These are phyloP conservation scores for Bertia moriformis DNA, from an alignment of 2,329 filamentous ascomycete species.

Conservation along the genomic window DNA sequence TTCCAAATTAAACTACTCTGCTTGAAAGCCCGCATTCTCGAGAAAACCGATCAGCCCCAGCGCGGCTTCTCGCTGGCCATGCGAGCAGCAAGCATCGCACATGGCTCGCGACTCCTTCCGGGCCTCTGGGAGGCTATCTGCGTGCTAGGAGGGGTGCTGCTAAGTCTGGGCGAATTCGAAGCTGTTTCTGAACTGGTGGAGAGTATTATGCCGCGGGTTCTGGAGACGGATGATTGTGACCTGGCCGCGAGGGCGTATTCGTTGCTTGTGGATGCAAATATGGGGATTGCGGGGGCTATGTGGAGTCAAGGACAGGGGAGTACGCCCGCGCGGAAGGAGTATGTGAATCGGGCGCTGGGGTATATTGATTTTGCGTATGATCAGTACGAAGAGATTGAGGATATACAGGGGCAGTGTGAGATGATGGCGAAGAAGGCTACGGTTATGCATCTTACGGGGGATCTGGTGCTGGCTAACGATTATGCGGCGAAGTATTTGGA, in stretches of 20 bases:
- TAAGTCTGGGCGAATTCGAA: slow-evolving; percentile 42
- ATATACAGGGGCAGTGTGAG: slow-evolving; percentile 43
- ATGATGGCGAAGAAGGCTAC: slow-evolving; percentile 53
- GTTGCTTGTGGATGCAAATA: slow-evolving; percentile 45
- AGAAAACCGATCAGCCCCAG: slow-evolving; percentile 41
- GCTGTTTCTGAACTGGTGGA: slow-evolving; percentile 40
- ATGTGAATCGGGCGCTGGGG: slow-evolving; percentile 29
- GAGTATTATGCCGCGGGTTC: slow-evolving; percentile 46
- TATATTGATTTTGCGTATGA: slow-evolving; percentile 31
- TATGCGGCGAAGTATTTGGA: slow-evolving; percentile 36
- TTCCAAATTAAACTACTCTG: slow-evolving; percentile 45
- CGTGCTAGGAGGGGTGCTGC: slow-evolving; percentile 38
- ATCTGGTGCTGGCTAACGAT: slow-evolving; percentile 37
- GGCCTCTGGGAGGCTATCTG: slow-evolving; percentile 46
- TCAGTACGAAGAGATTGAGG: slow-evolving; percentile 40
- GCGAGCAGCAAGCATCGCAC: slow-evolving; percentile 46
- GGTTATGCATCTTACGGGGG: slow-evolving; percentile 43
- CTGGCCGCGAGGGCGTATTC: slow-evolving; percentile 43
- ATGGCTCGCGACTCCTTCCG: slow-evolving; percentile 40
- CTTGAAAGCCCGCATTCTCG: slow-evolving; percentile 45
- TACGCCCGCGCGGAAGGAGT: slow-evolving; percentile 24
- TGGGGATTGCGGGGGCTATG: slow-evolving; percentile 41
- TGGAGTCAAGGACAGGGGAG: slow-evolving; percentile 11
- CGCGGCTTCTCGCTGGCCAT: slow-evolving; percentile 53
- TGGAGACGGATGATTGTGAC: slow-evolving; percentile 42